Evolutionary conservation across 768 basidiomycete genomes (phyloP).

Genomic region (Trametes meyenii): DNA sequence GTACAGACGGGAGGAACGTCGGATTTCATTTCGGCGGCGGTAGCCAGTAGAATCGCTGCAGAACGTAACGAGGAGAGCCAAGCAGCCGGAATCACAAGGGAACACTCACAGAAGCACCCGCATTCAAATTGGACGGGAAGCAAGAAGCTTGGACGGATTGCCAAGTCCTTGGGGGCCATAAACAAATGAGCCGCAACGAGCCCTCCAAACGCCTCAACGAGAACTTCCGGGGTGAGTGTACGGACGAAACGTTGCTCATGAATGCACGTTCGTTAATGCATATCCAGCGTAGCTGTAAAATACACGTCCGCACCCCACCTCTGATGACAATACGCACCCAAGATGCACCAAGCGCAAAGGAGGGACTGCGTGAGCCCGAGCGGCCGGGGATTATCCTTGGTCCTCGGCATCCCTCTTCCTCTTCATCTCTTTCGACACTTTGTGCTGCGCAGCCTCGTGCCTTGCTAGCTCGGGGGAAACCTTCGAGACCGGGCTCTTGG

Average conservation of each 20-base stretch:
- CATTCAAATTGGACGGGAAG: background rate
- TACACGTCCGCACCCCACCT: background rate
- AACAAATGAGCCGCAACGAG: background rate
- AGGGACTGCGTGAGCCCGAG: background rate
- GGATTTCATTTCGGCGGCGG: constrained; percentile 5
- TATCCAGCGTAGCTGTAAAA: constrained; percentile 1
- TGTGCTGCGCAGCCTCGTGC: constrained; percentile 91
- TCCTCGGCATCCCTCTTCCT: constrained; percentile 87
- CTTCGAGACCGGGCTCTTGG: constrained; percentile 91
- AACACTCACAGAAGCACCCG: background rate
- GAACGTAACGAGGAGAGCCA: background rate
- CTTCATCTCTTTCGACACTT: constrained; percentile 94
- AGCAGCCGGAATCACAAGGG: background rate
- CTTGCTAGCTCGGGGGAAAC: constrained; percentile 86
- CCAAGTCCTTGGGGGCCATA: background rate
- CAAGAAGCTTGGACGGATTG: background rate
- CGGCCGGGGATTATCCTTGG: constrained; percentile 34
- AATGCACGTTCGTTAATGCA: constrained; percentile 7
- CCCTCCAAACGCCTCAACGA: background rate
- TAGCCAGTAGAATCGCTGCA: background rate
- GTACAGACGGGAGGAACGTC: constrained; percentile 14
- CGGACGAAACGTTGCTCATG: background rate
- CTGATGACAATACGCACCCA: constrained; percentile 12
- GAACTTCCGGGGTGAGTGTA: background rate
- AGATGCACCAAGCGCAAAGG: constrained; percentile 4